These are phyloP conservation scores for Dispira simplex DNA, from an alignment of 192 early-diverging fungal species.

Conservation along the genomic window DNA sequence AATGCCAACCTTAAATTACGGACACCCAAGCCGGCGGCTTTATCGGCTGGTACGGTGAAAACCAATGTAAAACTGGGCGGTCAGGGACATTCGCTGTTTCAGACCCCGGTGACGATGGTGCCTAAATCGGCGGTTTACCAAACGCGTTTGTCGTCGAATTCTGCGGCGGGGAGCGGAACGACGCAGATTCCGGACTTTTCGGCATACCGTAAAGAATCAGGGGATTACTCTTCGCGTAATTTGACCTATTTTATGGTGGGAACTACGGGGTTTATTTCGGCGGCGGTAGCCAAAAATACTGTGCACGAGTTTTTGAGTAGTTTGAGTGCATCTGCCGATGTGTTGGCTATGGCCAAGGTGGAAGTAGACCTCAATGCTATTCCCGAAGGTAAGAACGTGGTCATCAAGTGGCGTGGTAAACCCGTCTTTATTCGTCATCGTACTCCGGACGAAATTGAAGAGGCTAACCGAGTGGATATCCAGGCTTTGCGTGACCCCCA, in stretches of 20 bases:
- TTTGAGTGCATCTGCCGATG: constrained; percentile 95
- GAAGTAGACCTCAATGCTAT: constrained; percentile 85
- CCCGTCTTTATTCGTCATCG: constrained; percentile 96
- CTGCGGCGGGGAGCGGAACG: constrained; percentile 37
- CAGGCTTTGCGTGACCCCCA: constrained; percentile 79
- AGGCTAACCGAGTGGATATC: constrained; percentile 72
- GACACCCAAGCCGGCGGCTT: background rate
- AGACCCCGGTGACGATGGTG: background rate
- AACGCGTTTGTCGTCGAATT: constrained; percentile 33
- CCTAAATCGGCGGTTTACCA: constrained; percentile 15
- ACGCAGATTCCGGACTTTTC: constrained; percentile 57
- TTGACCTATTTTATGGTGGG: constrained; percentile 94
- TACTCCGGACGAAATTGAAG: constrained; percentile 84
- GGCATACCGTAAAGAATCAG: constrained; percentile 57
- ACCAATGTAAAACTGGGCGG: constrained; percentile 1
- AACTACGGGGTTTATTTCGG: constrained; percentile 63
- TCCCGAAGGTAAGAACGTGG: constrained; percentile 93
- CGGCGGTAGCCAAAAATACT: constrained; percentile 76
- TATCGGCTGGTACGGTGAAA: background rate
- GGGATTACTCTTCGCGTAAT: constrained; percentile 45
- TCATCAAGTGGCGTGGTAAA: constrained; percentile 99
- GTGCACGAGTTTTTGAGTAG: constrained; percentile 63
- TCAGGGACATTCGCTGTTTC: background rate
- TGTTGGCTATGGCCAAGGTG: constrained; percentile 93
- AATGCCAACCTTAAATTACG: background rate